Conservation (phyloP, 225 moss, liverwort and hornwort species). For the Bryoerythrophyllum caledonicum region DNA sequence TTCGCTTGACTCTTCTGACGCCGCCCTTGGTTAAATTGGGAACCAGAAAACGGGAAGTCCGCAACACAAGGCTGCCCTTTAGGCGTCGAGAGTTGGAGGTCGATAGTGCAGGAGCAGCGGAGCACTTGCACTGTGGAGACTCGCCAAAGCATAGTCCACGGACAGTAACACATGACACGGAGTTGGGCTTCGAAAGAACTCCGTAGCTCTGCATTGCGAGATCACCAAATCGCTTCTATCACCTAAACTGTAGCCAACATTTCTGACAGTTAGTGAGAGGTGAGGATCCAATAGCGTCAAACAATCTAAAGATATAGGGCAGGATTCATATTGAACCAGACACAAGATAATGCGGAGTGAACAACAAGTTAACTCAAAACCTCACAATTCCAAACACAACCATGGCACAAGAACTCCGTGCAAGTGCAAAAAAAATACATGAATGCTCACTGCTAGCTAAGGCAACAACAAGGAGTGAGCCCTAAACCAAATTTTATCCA, state of each 20-base stretch:
- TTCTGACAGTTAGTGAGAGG: not conserved
- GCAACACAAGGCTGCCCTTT: slow-evolving; percentile 33
- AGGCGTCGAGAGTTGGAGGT: slow-evolving; percentile 17
- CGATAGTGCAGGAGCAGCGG: slow-evolving; percentile 18
- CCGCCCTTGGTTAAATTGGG: slow-evolving; percentile 16
- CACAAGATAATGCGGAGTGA: not conserved
- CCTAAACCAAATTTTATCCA: not conserved
- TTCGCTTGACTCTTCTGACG: slow-evolving; percentile 22
- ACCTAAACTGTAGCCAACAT: not conserved
- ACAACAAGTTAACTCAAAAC: not conserved
- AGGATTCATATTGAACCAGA: not conserved
- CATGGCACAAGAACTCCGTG: not conserved
- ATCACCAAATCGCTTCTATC: slow-evolving; percentile 1
- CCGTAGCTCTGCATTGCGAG: slow-evolving; percentile 51
- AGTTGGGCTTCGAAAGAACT: slow-evolving; percentile 38
- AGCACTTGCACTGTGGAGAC: slow-evolving; percentile 33
- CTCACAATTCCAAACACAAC: not conserved
- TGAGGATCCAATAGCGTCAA: not conserved
- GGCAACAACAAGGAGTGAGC: not conserved
- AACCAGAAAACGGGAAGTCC: slow-evolving; percentile 31
- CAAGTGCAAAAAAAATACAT: not conserved
- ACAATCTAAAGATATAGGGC: not conserved
- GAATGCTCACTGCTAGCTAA: not conserved
- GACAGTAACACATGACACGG: slow-evolving; percentile 21
- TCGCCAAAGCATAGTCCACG: slow-evolving; percentile 22